Evolutionary conservation across 2,329 filamentous ascomycete genomes (phyloP), one percentile per base, ranked within the genome.

Genomic region (Ascochyta viciae-villosae): DNA sequence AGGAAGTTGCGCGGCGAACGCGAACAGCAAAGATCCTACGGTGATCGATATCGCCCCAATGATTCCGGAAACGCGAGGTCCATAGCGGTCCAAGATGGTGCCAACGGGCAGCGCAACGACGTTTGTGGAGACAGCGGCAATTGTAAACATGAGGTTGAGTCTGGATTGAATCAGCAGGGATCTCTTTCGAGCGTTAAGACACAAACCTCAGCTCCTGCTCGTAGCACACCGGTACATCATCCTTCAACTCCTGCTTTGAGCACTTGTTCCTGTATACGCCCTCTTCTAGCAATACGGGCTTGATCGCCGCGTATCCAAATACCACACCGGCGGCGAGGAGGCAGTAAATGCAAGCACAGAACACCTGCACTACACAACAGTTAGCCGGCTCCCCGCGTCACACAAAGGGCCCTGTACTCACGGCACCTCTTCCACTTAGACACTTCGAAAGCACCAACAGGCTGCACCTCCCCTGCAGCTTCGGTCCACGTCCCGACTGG

Each of bases 61-160:
- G 22, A 92, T 80, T 3, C 90, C 89, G 66, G 89, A 90, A 4
- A 91, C 82, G 51, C 89, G 85, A 13, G 93, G 93, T 1, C 93
- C 93, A 69, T 86, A 93, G 59, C 87, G 83, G 76, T 96, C 93
- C 22, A 96, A 84, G 40, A 96, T 89, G 3, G 91, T 90, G 41
- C 93, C 93, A 10, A 96, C 87, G 2, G 92, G 91, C 6, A 96
- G 82, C 12, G 93, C 92, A 37, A 87, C 91, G 12, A 96, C 89
- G 68, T 96, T 96, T 35, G 92, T 96, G 6, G 86, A 89, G 9
- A 96, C 92, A 13, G 92, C 92, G 12, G 92, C 92, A 37, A 92
- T 84, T 6, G 92, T 96, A 80, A 96, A 96, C 90, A 96, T 96
- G 63, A 96, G 80, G 74, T 96, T 96, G 53, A 96, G 83, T 56